Evolutionary conservation across 2,329 filamentous ascomycete species (phyloP).

Genomic region (Akanthomyces uredinophilus): DNA sequence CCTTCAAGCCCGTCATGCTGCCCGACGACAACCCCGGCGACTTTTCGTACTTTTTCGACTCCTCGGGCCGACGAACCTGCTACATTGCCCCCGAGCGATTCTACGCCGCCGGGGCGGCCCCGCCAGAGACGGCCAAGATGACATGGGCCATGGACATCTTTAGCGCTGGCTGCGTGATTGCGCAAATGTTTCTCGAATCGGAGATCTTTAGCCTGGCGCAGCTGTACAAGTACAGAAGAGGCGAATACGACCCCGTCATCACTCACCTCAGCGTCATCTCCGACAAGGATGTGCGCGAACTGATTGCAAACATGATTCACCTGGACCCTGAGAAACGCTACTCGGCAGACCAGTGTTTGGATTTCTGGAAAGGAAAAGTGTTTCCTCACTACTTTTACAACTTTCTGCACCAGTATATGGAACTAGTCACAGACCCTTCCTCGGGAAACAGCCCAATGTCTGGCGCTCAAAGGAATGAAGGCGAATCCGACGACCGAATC

Average conservation of each 20-base stretch:
- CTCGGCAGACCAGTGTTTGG: slow-evolving; percentile 87
- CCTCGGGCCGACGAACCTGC: slow-evolving; percentile 83
- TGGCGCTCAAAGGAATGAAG: slow-evolving; percentile 62
- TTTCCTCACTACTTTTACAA: slow-evolving; percentile 97
- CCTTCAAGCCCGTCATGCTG: slow-evolving; percentile 88
- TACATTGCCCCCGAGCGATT: slow-evolving; percentile 95
- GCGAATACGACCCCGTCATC: slow-evolving; percentile 84
- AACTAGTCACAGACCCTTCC: slow-evolving; percentile 84
- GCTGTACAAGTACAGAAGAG: slow-evolving; percentile 86
- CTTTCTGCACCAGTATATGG: slow-evolving; percentile 97
- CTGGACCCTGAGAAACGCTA: slow-evolving; percentile 87
- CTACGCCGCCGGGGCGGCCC: slow-evolving; percentile 62
- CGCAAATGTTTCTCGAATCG: slow-evolving; percentile 88
- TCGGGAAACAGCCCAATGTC: slow-evolving; percentile 70
- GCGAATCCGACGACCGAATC: slow-evolving; percentile 89
- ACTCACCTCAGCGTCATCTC: slow-evolving; percentile 80
- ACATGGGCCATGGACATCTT: slow-evolving; percentile 99
- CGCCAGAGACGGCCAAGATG: slow-evolving; percentile 54
- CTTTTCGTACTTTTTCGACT: slow-evolving; percentile 97
- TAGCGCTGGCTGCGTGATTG: slow-evolving; percentile 93
- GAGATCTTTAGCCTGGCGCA: slow-evolving; percentile 98
- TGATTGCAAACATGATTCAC: slow-evolving; percentile 95
- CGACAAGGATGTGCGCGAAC: slow-evolving; percentile 77
- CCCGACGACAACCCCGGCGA: slow-evolving; percentile 96
- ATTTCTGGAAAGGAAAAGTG: slow-evolving; percentile 85